Evolutionary conservation across 169 alveolate genomes (phyloP).

Genomic region (Cryptosporidium baileyi): DNA sequence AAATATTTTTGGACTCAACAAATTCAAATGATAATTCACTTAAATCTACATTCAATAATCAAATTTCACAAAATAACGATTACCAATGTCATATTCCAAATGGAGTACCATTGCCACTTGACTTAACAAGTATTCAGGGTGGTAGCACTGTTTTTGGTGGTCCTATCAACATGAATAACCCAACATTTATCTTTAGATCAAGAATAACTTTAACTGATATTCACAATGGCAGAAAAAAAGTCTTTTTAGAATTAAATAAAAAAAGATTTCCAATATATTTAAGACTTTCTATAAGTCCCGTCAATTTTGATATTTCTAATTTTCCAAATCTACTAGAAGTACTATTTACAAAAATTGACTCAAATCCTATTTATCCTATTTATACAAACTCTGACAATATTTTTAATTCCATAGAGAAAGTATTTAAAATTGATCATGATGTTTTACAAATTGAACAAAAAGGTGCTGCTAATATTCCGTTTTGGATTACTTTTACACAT

Average conservation of each 20-base stretch:
- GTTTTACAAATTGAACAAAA: background rate
- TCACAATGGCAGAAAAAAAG: constrained; percentile 72
- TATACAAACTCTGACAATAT: constrained; percentile 1
- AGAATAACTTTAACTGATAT: constrained; percentile 71
- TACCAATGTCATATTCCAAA: constrained; percentile 61
- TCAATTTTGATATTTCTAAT: constrained; percentile 61
- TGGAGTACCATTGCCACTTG: constrained; percentile 76
- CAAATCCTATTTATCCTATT: constrained; percentile 1
- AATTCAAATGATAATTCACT: constrained; percentile 12
- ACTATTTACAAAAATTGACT: constrained; percentile 33
- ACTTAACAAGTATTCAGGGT: constrained; percentile 71
- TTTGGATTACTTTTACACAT: constrained; percentile 49
- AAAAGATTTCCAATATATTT: constrained; percentile 33
- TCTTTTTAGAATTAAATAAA: constrained; percentile 11
- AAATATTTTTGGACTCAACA: constrained; percentile 12
- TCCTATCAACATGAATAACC: constrained; percentile 73
- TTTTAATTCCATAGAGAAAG: constrained; percentile 34
- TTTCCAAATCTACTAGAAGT: constrained; percentile 55
- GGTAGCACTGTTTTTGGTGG: constrained; percentile 78
- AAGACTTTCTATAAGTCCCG: constrained; percentile 57
- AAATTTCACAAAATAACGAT: constrained; percentile 9
- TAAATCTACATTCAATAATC: constrained; percentile 10
- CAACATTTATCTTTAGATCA: constrained; percentile 71
- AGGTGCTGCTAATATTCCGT: constrained; percentile 38
- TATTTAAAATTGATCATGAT: constrained; percentile 28